These are phyloP conservation scores for Nakazawaea peltata DNA, from an alignment of 805 yeast species.

Conservation along the genomic window DNA sequence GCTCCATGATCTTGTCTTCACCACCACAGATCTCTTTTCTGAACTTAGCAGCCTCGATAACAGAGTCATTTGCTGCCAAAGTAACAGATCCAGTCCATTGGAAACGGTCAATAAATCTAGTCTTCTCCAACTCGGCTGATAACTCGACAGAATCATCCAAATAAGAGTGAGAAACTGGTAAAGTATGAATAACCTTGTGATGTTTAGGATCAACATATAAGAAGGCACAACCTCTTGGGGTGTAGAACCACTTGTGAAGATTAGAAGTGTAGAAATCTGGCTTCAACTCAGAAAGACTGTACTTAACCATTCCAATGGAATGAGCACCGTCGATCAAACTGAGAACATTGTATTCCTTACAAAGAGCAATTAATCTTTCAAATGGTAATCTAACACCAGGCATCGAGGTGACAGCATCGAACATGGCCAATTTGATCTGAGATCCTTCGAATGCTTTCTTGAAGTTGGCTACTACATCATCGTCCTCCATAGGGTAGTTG, in stretches of 20 bases:
- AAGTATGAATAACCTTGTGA: slow-evolving; percentile 41
- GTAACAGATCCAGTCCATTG: slow-evolving; percentile 41
- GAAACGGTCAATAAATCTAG: slow-evolving; percentile 37
- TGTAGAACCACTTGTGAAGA: slow-evolving; percentile 62
- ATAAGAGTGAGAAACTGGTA: slow-evolving; percentile 50
- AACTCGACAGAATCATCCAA: slow-evolving; percentile 23
- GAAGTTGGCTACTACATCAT: slow-evolving; percentile 28
- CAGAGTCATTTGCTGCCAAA: slow-evolving; percentile 32
- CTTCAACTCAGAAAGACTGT: slow-evolving; percentile 29
- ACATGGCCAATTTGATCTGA: slow-evolving; percentile 34
- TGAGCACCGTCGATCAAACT: slow-evolving; percentile 73
- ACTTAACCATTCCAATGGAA: slow-evolving; percentile 44
- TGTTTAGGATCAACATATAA: slow-evolving; percentile 47
- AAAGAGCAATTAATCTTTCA: slow-evolving; percentile 33
- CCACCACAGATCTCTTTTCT: slow-evolving; percentile 53
- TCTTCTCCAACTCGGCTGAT: slow-evolving; percentile 14
- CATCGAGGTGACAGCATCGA: slow-evolving; percentile 53
- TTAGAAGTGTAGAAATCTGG: slow-evolving; percentile 61
- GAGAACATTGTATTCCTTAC: slow-evolving; percentile 36
- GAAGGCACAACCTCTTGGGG: slow-evolving; percentile 51
- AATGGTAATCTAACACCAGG: slow-evolving; percentile 60
- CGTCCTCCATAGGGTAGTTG: slow-evolving; percentile 35
- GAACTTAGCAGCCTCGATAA: slow-evolving; percentile 46
- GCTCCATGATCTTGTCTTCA: slow-evolving; percentile 38
- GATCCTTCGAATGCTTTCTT: slow-evolving; percentile 20